Evolutionary conservation across 345 rosid species (phyloP).

Genomic region (Citrus reticulata): DNA sequence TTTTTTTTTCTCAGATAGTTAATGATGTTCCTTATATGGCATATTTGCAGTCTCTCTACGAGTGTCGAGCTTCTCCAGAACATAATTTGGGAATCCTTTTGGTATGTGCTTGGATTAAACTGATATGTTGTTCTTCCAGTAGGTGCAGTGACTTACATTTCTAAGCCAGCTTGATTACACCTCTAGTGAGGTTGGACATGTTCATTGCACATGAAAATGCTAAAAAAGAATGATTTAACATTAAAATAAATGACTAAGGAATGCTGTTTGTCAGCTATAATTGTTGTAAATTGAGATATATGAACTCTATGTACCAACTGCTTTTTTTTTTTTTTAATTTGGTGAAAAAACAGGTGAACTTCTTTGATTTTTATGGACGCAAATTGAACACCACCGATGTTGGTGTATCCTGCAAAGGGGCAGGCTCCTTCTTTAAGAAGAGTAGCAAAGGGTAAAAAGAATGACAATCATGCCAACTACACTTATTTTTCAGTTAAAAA

Average conservation of each 20-base stretch:
- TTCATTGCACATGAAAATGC: background rate
- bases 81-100: slow-evolving; percentile 82
- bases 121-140: background rate
- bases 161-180: background rate
- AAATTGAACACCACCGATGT: slow-evolving; percentile 71
- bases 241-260: background rate
- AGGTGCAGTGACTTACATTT: background rate
- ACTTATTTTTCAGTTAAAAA: background rate
- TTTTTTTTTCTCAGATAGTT: background rate
- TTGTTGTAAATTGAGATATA: background rate
- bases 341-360: slow-evolving; percentile 49
- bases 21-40: background rate
- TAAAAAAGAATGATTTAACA: background rate
- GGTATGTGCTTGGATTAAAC: slow-evolving; percentile 43
- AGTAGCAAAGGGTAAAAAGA: slow-evolving; percentile 60
- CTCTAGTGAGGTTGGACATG: background rate
- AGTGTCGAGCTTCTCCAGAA: slow-evolving; percentile 48
- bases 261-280: background rate
- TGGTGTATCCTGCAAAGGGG: slow-evolving; percentile 79
- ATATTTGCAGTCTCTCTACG: slow-evolving; percentile 50
- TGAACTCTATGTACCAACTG: background rate
- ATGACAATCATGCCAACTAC: slow-evolving; percentile 2
- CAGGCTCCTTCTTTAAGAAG: slow-evolving; percentile 70
- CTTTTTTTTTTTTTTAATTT: slow-evolving; percentile 4
- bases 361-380: slow-evolving; percentile 88